These are phyloP conservation scores for Monilinia vaccinii-corymbosi DNA, from an alignment of 2,329 filamentous ascomycete species.

Conservation along the genomic window DNA sequence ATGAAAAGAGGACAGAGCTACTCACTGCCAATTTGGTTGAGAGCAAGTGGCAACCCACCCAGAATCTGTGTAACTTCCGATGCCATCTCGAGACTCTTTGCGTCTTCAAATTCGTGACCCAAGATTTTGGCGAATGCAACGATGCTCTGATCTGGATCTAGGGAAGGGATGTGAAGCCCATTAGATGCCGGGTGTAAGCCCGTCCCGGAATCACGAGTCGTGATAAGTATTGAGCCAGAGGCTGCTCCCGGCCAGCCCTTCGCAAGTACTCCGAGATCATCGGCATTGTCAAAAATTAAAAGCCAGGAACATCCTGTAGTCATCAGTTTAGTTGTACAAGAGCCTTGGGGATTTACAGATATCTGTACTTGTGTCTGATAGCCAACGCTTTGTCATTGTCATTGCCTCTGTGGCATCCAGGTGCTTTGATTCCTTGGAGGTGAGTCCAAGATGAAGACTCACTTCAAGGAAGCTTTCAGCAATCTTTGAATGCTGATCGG, in stretches of 20 bases:
- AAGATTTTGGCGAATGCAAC: not conserved
- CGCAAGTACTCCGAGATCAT: conserved; percentile 16
- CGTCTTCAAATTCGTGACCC: not conserved
- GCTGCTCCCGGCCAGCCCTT: conserved; percentile 15
- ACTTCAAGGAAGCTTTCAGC: not conserved
- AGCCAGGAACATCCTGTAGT: conserved; percentile 18
- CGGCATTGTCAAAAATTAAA: conserved; percentile 24
- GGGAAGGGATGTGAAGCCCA: not conserved
- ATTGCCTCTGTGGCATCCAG: not conserved
- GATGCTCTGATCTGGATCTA: not conserved
- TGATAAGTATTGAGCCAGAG: conserved; percentile 18
- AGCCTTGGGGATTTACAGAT: not conserved
- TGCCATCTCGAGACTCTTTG: not conserved
- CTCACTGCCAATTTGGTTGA: conserved; percentile 10
- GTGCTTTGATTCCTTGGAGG: not conserved
- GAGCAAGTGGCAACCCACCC: conserved; percentile 9
- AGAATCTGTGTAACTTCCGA: not conserved
- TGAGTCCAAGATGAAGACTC: not conserved
- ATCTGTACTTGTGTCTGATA: not conserved
- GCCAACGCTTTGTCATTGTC: not conserved
- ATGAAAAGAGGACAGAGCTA: not conserved
- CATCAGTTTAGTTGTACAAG: not conserved
- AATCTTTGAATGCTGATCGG: not conserved
- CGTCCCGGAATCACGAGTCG: conserved; percentile 10
- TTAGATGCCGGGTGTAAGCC: not conserved